These are phyloP conservation scores for Penicillium sp. DNA, from an alignment of 2,329 filamentous ascomycete genomes.

Conservation along the genomic window DNA sequence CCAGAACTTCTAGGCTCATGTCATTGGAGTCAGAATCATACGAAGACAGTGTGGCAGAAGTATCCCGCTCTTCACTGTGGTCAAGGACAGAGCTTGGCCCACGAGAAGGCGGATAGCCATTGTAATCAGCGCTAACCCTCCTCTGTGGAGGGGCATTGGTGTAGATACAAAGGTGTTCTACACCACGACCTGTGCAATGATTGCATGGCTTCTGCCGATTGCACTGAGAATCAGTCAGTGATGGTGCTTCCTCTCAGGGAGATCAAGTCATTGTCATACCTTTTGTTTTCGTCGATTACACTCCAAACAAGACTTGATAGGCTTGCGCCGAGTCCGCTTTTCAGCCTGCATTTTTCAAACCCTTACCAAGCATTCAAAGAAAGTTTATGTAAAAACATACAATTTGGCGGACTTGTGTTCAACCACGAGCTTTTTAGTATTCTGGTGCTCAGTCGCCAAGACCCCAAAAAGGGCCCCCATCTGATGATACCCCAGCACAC, in stretches of 20 bases:
- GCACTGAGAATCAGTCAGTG: conserved; percentile 12
- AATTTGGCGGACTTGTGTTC: background rate
- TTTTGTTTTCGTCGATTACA: conserved; percentile 27
- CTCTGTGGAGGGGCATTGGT: conserved; percentile 6
- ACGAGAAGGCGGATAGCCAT: background rate
- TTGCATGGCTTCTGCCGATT: conserved; percentile 26
- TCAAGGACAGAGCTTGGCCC: conserved; percentile 11
- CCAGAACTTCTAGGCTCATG: conserved; percentile 7
- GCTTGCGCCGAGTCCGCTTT: conserved; percentile 21
- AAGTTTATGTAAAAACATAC: no score
- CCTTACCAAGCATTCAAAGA: no score
- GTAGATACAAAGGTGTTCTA: conserved; percentile 23
- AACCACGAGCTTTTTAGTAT: conserved; percentile 5
- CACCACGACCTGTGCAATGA: conserved; percentile 21
- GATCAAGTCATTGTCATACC: conserved; percentile 6
- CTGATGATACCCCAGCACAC: conserved; percentile 10
- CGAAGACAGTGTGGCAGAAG: conserved; percentile 16
- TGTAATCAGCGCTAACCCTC: conserved; percentile 5
- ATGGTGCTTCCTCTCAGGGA: no score
- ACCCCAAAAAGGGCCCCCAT: conserved; percentile 12
- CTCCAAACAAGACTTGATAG: conserved; percentile 25
- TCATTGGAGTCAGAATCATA: conserved; percentile 21
- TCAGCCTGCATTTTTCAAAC: conserved; percentile 16
- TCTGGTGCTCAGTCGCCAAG: conserved; percentile 9
- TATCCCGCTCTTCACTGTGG: conserved; percentile 10